Conservation (phyloP, 352 stramenopile species). For the Pythium periplocum region DNA sequence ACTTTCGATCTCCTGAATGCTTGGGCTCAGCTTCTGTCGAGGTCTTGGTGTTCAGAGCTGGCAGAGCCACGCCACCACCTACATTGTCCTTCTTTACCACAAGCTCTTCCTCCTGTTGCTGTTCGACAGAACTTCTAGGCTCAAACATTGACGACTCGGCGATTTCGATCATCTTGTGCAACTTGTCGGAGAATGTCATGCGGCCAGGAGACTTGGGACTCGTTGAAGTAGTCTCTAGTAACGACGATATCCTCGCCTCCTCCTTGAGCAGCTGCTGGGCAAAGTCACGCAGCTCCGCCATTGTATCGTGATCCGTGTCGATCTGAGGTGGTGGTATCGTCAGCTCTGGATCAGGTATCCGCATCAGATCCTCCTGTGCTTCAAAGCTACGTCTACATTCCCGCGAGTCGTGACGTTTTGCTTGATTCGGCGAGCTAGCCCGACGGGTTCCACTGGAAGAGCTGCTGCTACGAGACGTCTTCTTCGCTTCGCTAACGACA, state of each 20-base stretch:
- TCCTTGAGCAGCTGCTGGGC: constrained; percentile 53
- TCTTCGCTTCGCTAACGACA: constrained; percentile 9
- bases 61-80: constrained; percentile 4
- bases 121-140: constrained; percentile 10
- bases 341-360: too few species aligned
- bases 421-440: too few species aligned
- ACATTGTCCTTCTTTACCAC: constrained; percentile 1
- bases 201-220: constrained; percentile 47
- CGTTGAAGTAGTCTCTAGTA: constrained; percentile 25
- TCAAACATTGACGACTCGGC: constrained; percentile 66
- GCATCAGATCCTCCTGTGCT: too few species aligned
- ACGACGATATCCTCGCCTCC: constrained; percentile 42
- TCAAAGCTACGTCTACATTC: too few species aligned
- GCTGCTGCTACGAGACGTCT: not conserved
- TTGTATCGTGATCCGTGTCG: constrained; percentile 19
- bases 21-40: constrained; percentile 11
- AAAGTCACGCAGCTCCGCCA: constrained; percentile 55
- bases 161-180: constrained; percentile 82
- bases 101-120: not conserved
- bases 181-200: constrained; percentile 70
- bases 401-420: too few species aligned
- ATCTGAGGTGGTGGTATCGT: too few species aligned
- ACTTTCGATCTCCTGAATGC: constrained; percentile 1
- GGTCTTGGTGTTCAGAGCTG: constrained; percentile 1
- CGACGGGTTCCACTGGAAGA: too few species aligned